Evolutionary conservation across 768 basidiomycete genomes (phyloP), one percentile per base, ranked within the genome.

Genomic region (Rossbeevera mucosa): DNA sequence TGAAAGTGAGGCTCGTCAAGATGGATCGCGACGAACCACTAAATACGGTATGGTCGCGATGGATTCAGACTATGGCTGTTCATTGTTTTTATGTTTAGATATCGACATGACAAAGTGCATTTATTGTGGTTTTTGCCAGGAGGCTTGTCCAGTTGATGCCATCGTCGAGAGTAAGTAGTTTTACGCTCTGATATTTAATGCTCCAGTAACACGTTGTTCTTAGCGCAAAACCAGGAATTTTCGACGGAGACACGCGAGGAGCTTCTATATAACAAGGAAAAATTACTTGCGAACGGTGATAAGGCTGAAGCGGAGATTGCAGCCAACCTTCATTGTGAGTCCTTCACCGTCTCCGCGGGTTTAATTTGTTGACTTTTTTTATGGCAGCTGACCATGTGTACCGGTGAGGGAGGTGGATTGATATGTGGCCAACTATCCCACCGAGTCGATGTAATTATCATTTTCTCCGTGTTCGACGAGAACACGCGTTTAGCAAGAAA

Each of bases 81-180:
- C 46, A 50, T 36, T 9, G 24, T 26, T 18, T 38, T 38, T 5
- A 40, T 44, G 47, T 48, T 25, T 59, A 94, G 92, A 98, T 73
- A 94, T 98, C 63, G 96, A 99, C 71, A 99, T 99, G 96, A 99
- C 96, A 54, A 98, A 94, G 79, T 98, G 96, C 74, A 99, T 99
- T 65, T 99, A 99, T 77, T 99, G 96, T 72, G 96, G 96, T 49
- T 98, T 97, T 79, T 98, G 96, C 71, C 95, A 98, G 72, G 96
- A 98, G 74, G 96, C 96, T 26, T 99, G 96, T 70, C 96, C 96
- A 2, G 96, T 98, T 52, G 96, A 98, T 72, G 96, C 96, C 54
- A 98, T 99, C 62, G 96, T 99, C 50, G 96, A 98, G 77, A 95
- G 94, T 95, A 67, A 59, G 91, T 75, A 38, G 47, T 22, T 22